These are phyloP conservation scores for Lolium perenne DNA, from an alignment of 176 grass and related monocot genomes.

Conservation along the genomic window DNA sequence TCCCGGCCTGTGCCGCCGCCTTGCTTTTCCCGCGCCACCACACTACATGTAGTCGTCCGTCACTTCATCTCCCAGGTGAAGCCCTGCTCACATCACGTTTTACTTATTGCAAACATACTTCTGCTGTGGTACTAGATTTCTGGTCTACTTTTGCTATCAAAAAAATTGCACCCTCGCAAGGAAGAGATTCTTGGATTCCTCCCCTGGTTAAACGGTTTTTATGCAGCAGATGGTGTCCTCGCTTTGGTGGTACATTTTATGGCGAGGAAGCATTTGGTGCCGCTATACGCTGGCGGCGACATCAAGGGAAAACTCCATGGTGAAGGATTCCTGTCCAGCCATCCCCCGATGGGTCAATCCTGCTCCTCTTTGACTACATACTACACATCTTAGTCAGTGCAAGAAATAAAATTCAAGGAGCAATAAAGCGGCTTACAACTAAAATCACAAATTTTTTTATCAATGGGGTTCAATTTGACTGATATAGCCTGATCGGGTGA, in stretches of 20 bases:
- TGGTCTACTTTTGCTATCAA: neutral
- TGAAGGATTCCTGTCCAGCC: conserved; percentile 78
- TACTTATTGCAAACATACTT: neutral
- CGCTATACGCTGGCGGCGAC: conserved; percentile 78
- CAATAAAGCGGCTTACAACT: conserved; percentile 50
- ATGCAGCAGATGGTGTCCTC: conserved; percentile 42
- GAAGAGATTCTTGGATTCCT: too few species aligned
- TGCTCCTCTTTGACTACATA: conserved; percentile 85
- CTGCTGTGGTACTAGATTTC: neutral
- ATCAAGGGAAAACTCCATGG: conserved; percentile 90
- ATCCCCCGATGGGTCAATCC: conserved; percentile 71
- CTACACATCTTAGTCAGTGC: conserved; percentile 70
- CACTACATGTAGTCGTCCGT: conserved; percentile 72
- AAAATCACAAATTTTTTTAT: neutral
- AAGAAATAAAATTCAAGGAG: conserved; percentile 76
- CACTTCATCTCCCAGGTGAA: conserved; percentile 56
- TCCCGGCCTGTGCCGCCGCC: conserved; percentile 60
- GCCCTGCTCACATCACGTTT: neutral
- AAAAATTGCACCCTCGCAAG: too few species aligned
- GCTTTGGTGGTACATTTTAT: conserved; percentile 65
- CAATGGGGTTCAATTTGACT: conserved; percentile 17
- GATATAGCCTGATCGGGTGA: conserved; percentile 57
- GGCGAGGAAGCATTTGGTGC: too few species aligned
- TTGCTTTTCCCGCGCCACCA: conserved; percentile 77
- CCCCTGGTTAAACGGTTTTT: too few species aligned